phyloP scores from a whole-genome alignment of 768 basidiomycete genomes.

The Mycena maculata region DNA sequence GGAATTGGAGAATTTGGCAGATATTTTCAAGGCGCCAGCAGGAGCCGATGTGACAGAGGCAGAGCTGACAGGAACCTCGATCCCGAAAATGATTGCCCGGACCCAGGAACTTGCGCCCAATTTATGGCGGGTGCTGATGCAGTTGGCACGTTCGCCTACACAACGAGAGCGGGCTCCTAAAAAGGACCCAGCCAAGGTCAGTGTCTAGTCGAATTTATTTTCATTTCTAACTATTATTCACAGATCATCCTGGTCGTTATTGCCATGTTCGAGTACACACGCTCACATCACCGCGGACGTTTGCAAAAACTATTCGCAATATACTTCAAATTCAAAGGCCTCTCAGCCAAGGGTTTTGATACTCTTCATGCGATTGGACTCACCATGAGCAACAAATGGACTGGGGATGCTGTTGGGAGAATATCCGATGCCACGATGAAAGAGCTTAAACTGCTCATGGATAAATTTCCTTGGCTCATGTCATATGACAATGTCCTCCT shows the following conservation, averaged over 20 bases:
- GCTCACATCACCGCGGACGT: slow-evolving; percentile 39
- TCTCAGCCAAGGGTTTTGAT: slow-evolving; percentile 52
- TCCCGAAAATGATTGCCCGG: slow-evolving; percentile 21
- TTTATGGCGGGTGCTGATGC: slow-evolving; percentile 31
- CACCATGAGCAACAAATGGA: slow-evolving; percentile 53
- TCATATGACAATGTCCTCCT: neutral
- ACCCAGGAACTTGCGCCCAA: slow-evolving; percentile 25
- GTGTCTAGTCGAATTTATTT: neutral
- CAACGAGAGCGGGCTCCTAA: slow-evolving; percentile 28
- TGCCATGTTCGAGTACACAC: slow-evolving; percentile 42
- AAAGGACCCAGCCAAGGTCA: slow-evolving; percentile 41
- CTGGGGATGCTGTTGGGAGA: too few relatives aligned
- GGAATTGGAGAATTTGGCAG: slow-evolving; percentile 17
- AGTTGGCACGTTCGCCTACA: slow-evolving; percentile 22
- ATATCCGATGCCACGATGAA: too few relatives aligned
- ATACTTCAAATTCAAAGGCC: slow-evolving; percentile 52
- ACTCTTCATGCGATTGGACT: slow-evolving; percentile 49
- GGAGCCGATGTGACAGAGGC: slow-evolving; percentile 35
- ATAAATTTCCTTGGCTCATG: neutral
- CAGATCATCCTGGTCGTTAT: slow-evolving; percentile 43
- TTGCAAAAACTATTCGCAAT: slow-evolving; percentile 48
- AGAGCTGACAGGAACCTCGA: slow-evolving; percentile 31
- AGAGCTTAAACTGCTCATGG: neutral
- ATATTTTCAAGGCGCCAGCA: slow-evolving; percentile 11
- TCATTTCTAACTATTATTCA: neutral